Evolutionary conservation across 306 rosid genomes (phyloP).

Genomic region (Vigna mungo): DNA sequence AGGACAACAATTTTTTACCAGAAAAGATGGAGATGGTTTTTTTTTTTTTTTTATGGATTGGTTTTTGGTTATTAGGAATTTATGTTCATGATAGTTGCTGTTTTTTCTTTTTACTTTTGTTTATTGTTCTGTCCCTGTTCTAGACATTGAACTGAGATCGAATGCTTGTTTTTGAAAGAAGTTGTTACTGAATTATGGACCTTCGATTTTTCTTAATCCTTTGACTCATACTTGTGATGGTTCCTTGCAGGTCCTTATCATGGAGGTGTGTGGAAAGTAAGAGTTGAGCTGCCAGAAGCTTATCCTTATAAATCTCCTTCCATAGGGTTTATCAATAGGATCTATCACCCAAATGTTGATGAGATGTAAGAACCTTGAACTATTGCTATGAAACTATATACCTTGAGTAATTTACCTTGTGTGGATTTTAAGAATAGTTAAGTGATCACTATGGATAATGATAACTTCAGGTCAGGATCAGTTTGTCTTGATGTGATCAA

Average conservation of each 20-base stretch:
- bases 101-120: constrained; percentile 32
- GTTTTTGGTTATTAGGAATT: constrained; percentile 1
- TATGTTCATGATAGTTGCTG: constrained; percentile 19
- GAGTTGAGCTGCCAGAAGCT: constrained; percentile 70
- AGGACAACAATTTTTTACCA: constrained; percentile 19
- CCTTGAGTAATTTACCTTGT: constrained; percentile 21
- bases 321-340: constrained; percentile 66
- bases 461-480: constrained; percentile 66
- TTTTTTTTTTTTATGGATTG: not conserved
- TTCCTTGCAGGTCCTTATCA: constrained; percentile 65
- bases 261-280: constrained; percentile 67
- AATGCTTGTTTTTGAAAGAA: constrained; percentile 17
- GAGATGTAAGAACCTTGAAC: constrained; percentile 53
- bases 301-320: constrained; percentile 70
- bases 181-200: constrained; percentile 21
- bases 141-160: constrained; percentile 25
- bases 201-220: constrained; percentile 25
- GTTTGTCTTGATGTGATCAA: constrained; percentile 72
- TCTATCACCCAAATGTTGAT: constrained; percentile 70
- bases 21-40: constrained; percentile 2
- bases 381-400: constrained; percentile 18
- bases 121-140: constrained; percentile 45
- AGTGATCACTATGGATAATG: constrained; percentile 20
- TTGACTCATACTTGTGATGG: constrained; percentile 45
- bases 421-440: constrained; percentile 20